Percentiles rank a stretch among this genome's conserved stretches.
Conservation (phyloP, 176 grass and related monocot genomes). For the Thalia dealbata region DNA sequence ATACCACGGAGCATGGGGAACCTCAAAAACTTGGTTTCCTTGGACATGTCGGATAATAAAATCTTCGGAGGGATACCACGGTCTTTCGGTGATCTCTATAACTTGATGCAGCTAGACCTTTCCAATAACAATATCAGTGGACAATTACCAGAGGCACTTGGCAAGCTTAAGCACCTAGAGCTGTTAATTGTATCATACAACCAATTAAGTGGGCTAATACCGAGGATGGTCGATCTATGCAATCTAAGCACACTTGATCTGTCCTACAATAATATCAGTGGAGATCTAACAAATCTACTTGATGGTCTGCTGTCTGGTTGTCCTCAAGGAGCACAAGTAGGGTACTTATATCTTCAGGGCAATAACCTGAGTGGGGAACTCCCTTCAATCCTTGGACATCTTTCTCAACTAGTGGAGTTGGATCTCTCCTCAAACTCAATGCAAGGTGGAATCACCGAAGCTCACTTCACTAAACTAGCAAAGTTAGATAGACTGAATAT, state of each 20-base stretch:
- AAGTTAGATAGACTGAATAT: constrained; percentile 8
- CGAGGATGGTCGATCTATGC: not conserved
- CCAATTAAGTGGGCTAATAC: not conserved
- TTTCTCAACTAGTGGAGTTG: not conserved
- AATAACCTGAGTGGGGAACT: constrained; percentile 16
- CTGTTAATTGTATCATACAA: too few relatives aligned
- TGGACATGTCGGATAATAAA: not conserved
- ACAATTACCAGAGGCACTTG: too few relatives aligned
- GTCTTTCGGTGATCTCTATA: not conserved
- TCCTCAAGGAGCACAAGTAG: not conserved
- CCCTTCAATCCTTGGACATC: not conserved
- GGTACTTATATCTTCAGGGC: fast-evolving
- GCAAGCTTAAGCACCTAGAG: too few relatives aligned
- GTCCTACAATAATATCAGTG: too few relatives aligned
- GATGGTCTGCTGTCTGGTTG: not conserved
- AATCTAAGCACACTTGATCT: too few relatives aligned
- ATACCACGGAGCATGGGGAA: constrained; percentile 2
- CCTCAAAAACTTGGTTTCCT: not conserved
- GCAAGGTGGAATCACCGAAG: constrained; percentile 11
- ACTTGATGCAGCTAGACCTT: not conserved
- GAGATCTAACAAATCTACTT: too few relatives aligned
- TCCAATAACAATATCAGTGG: too few relatives aligned
- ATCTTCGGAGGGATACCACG: constrained; percentile 2
- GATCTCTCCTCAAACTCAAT: constrained; percentile 15
- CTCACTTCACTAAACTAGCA: constrained; percentile 14